Evolutionary conservation across 371 early-diverging fungal genomes (phyloP), one percentile per base, ranked within the genome.

Genomic region (Actinomortierella ambigua): DNA sequence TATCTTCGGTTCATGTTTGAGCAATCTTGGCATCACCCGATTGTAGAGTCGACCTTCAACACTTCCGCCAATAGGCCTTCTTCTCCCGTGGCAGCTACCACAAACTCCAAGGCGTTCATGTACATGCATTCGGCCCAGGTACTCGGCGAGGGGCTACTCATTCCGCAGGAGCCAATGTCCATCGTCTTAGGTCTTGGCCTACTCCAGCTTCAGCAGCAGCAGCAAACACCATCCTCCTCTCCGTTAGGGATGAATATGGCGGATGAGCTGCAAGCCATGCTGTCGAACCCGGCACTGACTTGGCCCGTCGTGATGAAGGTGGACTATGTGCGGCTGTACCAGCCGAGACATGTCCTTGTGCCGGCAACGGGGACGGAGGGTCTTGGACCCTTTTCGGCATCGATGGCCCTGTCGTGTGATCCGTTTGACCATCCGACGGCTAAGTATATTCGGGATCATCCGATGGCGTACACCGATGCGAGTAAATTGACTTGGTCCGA

Each of bases 301-400:
- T 76, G 79, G 57, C 84, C 84, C 2, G 73, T 79, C 20, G 60
- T 69, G 39, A 76, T 84, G 77, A 69, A 78, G 48, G 53, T 84
- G 20, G 84, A 84, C 70, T 84, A 84, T 50, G 64, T 84, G 13
- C 78, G 84, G 5, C 68, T 84, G 24, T 84, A 81, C 75, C 84
- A 84, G 34, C 77, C 79, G 26, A 34, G 7, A 4, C 34, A 34
- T 6, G 34, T 11, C 34, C 34, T 34, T 34, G 11, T 34, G 7
- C 7, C 34, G 34, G 34, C 4, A 6, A 34, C 7, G 4, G 34
- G 11, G 11, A 34, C 4, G 34, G 80, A 82, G 48, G 67, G 77
- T 42, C 78, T 80, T 50, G 67, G 69, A 34, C 34, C 34, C 11
- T 34, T 34, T 34, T 6, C 4, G 11, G 34, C 34, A 4, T 34